Evolutionary conservation across 2,329 filamentous ascomycete genomes (phyloP).

Genomic region (Lithohypha guttulata): DNA sequence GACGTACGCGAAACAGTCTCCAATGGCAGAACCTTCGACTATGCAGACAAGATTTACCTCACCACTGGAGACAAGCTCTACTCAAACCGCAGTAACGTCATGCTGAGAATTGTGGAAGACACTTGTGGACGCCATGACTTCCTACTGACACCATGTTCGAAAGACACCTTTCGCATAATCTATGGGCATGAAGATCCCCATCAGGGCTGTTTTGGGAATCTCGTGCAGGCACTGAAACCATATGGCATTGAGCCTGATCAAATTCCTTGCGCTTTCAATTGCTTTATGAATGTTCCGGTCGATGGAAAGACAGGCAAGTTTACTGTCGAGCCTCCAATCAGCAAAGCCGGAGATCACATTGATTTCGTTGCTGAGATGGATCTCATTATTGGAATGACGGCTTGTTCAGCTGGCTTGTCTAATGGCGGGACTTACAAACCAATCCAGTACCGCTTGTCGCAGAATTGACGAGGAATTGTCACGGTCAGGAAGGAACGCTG

Average conservation of each 20-base stretch:
- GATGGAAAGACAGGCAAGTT: conserved; percentile 20
- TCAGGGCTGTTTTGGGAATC: conserved; percentile 23
- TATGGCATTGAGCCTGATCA: conserved; percentile 18
- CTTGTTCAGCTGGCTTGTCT: conserved; percentile 20
- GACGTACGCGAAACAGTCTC: conserved; percentile 7
- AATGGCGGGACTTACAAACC: conserved; percentile 16
- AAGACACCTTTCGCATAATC: conserved; percentile 20
- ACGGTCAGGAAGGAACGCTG: too few species aligned
- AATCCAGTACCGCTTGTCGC: conserved; percentile 2
- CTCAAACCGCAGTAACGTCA: conserved; percentile 11
- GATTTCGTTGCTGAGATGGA: conserved; percentile 24
- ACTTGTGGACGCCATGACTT: conserved; percentile 10
- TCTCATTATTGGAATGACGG: conserved; percentile 21
- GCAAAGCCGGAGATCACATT: conserved; percentile 21
- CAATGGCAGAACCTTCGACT: conserved; percentile 8
- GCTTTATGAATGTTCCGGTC: conserved; percentile 24
- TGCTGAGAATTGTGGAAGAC: conserved; percentile 10
- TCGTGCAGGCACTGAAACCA: conserved; percentile 17
- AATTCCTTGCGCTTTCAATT: conserved; percentile 23
- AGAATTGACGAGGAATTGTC: background rate
- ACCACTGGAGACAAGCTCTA: conserved; percentile 8
- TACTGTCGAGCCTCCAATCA: conserved; percentile 20
- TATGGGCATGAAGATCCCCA: conserved; percentile 22
- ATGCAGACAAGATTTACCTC: conserved; percentile 7
- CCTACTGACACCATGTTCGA: conserved; percentile 10